These are phyloP conservation scores for Actinomucor elegans DNA, from an alignment of 371 early-diverging fungal species.

Conservation along the genomic window DNA sequence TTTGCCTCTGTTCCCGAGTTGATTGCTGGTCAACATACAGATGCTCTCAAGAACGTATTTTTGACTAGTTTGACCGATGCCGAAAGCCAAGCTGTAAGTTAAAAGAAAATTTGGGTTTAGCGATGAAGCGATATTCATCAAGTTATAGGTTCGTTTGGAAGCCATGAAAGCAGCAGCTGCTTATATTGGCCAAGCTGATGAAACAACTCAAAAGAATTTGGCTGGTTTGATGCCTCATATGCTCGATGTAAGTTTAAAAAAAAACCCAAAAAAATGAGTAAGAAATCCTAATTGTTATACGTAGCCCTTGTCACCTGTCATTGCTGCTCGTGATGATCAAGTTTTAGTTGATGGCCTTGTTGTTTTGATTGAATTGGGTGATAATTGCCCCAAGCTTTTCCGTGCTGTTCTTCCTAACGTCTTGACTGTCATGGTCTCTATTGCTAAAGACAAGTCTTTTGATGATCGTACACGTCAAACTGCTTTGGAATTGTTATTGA, in stretches of 20 bases:
- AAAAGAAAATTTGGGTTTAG: not conserved
- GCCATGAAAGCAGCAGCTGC: slow-evolving; percentile 85
- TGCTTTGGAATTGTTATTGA: slow-evolving; percentile 87
- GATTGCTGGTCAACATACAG: slow-evolving; percentile 69
- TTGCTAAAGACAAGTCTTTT: slow-evolving; percentile 77
- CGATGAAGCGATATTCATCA: not conserved
- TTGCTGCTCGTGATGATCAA: slow-evolving; percentile 67
- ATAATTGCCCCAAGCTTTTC: slow-evolving; percentile 77
- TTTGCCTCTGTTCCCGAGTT: slow-evolving; percentile 80
- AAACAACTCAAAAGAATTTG: slow-evolving; percentile 55
- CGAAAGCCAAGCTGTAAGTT: slow-evolving; percentile 43
- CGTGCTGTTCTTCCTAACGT: slow-evolving; percentile 72
- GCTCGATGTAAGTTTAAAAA: slow-evolving; percentile 58
- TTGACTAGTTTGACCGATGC: slow-evolving; percentile 70
- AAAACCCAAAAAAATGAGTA: too few relatives aligned
- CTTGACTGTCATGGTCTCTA: slow-evolving; percentile 68
- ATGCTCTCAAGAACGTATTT: slow-evolving; percentile 72
- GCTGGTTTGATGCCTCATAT: slow-evolving; percentile 78
- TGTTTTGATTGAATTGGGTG: slow-evolving; percentile 88
- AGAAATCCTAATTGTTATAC: not conserved
- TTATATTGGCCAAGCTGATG: slow-evolving; percentile 73
- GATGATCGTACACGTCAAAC: slow-evolving; percentile 82
- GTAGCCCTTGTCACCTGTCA: slow-evolving; percentile 62
- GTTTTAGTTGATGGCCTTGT: slow-evolving; percentile 74
- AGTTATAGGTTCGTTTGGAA: slow-evolving; percentile 74